Percentiles rank a stretch among this genome's conserved stretches.
These are phyloP conservation scores for Colletotrichum cordylinicola DNA, from an alignment of 2,329 filamentous ascomycete genomes.

Conservation along the genomic window DNA sequence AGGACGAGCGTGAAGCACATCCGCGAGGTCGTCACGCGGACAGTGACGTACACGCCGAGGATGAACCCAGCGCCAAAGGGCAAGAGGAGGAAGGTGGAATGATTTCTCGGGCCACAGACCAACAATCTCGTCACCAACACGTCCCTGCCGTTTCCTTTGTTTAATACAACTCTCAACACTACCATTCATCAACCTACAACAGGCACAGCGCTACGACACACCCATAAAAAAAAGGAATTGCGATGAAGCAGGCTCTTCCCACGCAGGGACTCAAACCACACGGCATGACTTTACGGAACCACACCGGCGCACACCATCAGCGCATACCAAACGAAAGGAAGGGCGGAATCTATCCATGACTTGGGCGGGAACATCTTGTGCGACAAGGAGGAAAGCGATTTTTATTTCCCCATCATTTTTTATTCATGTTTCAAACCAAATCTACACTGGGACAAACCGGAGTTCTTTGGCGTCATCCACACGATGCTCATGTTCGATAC, in stretches of 20 bases:
- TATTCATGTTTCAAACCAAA: background rate
- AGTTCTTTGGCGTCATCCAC: slow-evolving; percentile 22
- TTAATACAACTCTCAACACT: background rate
- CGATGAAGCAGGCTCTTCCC: slow-evolving; percentile 24
- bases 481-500: slow-evolving; percentile 25
- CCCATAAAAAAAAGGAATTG: slow-evolving; percentile 5
- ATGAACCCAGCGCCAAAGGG: slow-evolving; percentile 91
- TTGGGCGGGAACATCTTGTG: slow-evolving; percentile 16
- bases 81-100: slow-evolving; percentile 80
- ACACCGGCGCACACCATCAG: slow-evolving; percentile 5
- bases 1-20: slow-evolving; percentile 74
- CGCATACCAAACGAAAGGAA: slow-evolving; percentile 6
- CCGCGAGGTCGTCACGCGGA: slow-evolving; percentile 90
- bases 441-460: slow-evolving; percentile 8
- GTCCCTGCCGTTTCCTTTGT: slow-evolving; percentile 10
- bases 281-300: slow-evolving; percentile 20
- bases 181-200: background rate
- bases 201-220: slow-evolving; percentile 8
- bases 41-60: slow-evolving; percentile 86
- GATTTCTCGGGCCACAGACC: slow-evolving; percentile 1
- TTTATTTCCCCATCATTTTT: background rate
- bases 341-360: background rate
- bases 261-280: slow-evolving; percentile 3
- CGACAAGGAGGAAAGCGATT: slow-evolving; percentile 16
- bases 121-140: background rate